A percentile compares a stretch with the other conserved stretches of the same genome.
phyloP scores from a whole-genome alignment of 331 rosid species.

The Telfairia occidentalis region DNA sequence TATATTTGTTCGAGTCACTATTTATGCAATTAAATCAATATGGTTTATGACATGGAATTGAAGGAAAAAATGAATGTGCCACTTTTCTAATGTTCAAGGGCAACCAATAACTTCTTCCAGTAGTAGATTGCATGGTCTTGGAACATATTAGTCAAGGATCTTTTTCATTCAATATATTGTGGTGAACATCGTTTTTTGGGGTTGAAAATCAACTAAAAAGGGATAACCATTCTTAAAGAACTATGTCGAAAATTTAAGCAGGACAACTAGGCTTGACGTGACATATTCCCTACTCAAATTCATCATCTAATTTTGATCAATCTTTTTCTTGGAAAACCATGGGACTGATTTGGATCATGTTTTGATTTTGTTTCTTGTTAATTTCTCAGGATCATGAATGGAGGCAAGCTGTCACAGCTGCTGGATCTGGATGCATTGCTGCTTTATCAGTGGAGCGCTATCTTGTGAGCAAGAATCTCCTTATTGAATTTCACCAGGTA shows the following conservation, averaged over 20 bases:
- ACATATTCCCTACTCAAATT: neutral
- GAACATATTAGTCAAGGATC: neutral
- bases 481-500: conserved; percentile 95
- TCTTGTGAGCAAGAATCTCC: conserved; percentile 64
- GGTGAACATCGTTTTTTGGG: neutral
- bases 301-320: neutral
- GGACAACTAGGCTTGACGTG: neutral
- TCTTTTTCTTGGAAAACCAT: neutral
- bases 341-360: neutral
- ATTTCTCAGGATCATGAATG: conserved; percentile 68
- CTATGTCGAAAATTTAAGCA: neutral
- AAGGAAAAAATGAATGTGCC: neutral
- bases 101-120: neutral
- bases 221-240: neutral
- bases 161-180: neutral
- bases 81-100: neutral
- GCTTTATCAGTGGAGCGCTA: conserved; percentile 91
- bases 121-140: neutral
- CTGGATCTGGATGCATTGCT: conserved; percentile 93
- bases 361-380: neutral
- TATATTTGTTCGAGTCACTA: neutral
- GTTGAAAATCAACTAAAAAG: neutral
- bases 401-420: conserved; percentile 99
- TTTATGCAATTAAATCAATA: neutral
- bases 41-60: neutral